phyloP scores from a whole-genome alignment of 805 yeast genomes.

The Candida nonsorbophila region DNA sequence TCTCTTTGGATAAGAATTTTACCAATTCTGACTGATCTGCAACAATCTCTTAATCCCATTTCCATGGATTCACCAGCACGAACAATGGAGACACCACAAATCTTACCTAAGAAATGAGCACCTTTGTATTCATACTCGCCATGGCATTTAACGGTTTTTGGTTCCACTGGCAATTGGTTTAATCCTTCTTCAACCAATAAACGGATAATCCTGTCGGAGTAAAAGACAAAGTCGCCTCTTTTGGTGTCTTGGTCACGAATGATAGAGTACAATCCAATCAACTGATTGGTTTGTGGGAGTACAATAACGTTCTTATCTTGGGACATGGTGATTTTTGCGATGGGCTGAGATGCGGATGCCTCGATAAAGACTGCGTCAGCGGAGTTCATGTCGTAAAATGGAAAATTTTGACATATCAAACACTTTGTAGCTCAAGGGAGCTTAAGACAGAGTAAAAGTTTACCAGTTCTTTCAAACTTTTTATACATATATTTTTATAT shows the following conservation, averaged over 20 bases:
- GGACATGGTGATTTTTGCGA: conserved; percentile 17
- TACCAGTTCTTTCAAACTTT: no score
- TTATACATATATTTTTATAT: no score
- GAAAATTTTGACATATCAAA: no score
- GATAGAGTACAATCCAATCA: conserved; percentile 81
- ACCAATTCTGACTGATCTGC: conserved; percentile 93
- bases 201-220: conserved; percentile 91
- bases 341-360: neutral
- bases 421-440: no score
- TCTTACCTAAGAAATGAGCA: conserved; percentile 78
- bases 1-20: conserved; percentile 96
- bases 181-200: conserved; percentile 92
- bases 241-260: conserved; percentile 77
- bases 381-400: no score
- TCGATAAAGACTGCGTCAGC: neutral
- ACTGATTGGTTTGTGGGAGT: conserved; percentile 85
- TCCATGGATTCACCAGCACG: conserved; percentile 99
- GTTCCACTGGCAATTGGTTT: conserved; percentile 86
- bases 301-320: conserved; percentile 65
- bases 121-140: conserved; percentile 72
- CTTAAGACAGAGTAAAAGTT: no score
- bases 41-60: conserved; percentile 95
- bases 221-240: conserved; percentile 91
- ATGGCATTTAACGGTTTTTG: conserved; percentile 65
- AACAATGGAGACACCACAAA: conserved; percentile 96